Percentiles rank a stretch among this genome's conserved stretches.
phyloP scores from a whole-genome alignment of 202 grass and related monocot species.

The Panicum virgatum region DNA sequence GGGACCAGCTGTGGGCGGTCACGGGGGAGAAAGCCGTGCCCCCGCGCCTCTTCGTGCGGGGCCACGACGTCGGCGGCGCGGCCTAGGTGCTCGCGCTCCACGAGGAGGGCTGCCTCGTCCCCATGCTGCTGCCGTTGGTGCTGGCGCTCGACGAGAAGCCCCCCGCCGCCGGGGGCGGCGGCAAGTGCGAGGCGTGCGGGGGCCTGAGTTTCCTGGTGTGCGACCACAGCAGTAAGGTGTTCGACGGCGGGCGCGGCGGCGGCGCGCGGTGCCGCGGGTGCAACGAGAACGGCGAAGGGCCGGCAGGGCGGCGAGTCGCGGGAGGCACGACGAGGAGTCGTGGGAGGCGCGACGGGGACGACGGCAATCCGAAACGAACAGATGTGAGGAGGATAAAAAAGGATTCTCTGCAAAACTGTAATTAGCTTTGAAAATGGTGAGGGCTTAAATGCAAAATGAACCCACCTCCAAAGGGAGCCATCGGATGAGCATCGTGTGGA shows the following conservation, averaged over 20 bases:
- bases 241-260: slow-evolving; percentile 59
- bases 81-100: slow-evolving; percentile 70
- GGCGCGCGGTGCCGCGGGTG: slow-evolving; percentile 56
- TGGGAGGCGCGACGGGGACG: too few relatives aligned
- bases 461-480: too few relatives aligned
- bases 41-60: slow-evolving; percentile 75
- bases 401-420: too few relatives aligned
- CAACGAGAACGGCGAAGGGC: slow-evolving; percentile 97
- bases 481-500: too few relatives aligned
- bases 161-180: neutral
- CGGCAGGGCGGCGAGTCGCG: too few relatives aligned
- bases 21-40: slow-evolving; percentile 55
- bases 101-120: slow-evolving; percentile 63
- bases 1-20: slow-evolving; percentile 67
- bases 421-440: too few relatives aligned
- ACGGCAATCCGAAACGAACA: too few relatives aligned
- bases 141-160: neutral
- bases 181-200: slow-evolving; percentile 61
- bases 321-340: too few relatives aligned
- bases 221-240: slow-evolving; percentile 60
- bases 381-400: too few relatives aligned
- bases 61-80: slow-evolving; percentile 66
- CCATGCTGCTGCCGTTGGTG: slow-evolving; percentile 34
- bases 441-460: too few relatives aligned
- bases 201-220: slow-evolving; percentile 70